These are phyloP conservation scores for Candida parachauliodes DNA, from an alignment of 805 yeast genomes.

Conservation along the genomic window DNA sequence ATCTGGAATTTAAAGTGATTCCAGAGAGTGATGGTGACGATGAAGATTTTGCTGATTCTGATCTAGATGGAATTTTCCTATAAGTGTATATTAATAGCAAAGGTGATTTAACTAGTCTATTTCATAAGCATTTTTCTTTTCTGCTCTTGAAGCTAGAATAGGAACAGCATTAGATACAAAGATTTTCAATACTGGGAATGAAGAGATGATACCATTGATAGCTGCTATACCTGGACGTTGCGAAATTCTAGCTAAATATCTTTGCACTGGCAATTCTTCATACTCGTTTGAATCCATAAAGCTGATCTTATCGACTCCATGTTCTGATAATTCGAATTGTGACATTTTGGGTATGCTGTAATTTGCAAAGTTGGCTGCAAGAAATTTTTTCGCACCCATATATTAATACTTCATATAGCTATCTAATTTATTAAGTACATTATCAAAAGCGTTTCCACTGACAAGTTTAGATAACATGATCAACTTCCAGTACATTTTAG, in stretches of 20 bases:
- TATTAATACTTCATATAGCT: slow-evolving; percentile 1
- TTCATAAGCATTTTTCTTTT: slow-evolving; percentile 9
- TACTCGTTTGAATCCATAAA: slow-evolving; percentile 1
- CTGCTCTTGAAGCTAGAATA: slow-evolving; percentile 45
- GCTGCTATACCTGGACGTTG: slow-evolving; percentile 57
- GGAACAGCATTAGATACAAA: slow-evolving; percentile 63
- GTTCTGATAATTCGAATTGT: too few relatives aligned
- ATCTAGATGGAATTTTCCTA: slow-evolving; percentile 14
- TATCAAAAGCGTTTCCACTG: slow-evolving; percentile 4
- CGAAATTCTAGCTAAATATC: slow-evolving; percentile 50
- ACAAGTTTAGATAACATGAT: slow-evolving; percentile 10
- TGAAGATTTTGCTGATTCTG: slow-evolving; percentile 14
- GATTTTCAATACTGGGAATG: slow-evolving; percentile 54
- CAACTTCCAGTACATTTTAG: slow-evolving; percentile 10
- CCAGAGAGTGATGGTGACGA: slow-evolving; percentile 10
- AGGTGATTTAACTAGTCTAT: background rate
- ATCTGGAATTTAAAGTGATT: too few relatives aligned
- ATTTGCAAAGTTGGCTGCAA: background rate
- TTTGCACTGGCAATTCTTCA: slow-evolving; percentile 35
- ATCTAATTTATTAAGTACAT: slow-evolving; percentile 6
- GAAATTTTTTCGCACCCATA: background rate
- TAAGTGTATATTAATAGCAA: slow-evolving; percentile 4
- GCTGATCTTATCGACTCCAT: too few relatives aligned
- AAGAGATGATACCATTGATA: slow-evolving; percentile 52
- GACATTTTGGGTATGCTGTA: background rate